A percentile compares a stretch with the other conserved stretches of the same genome.
Evolutionary conservation across 495 filamentous ascomycete species (phyloP).

Genomic region (Copromyces sp.): DNA sequence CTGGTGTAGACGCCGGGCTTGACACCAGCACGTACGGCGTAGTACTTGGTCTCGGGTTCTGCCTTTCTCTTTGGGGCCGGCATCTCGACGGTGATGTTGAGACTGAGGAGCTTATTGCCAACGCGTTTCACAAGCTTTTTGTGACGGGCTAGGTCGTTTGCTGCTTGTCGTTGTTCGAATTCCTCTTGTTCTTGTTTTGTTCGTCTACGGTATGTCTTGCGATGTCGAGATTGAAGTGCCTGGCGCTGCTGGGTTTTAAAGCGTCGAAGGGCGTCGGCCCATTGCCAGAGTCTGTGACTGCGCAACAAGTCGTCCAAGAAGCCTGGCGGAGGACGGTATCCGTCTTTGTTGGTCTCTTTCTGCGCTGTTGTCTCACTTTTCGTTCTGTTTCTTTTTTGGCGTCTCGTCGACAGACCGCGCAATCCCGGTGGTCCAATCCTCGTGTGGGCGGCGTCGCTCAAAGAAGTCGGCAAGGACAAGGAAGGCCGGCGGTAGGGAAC

Average conservation of each 20-base stretch:
- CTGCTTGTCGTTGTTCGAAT: neutral
- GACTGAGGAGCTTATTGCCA: neutral
- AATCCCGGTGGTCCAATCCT: neutral
- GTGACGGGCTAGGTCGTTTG: neutral
- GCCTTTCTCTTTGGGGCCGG: neutral
- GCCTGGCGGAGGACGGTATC: neutral
- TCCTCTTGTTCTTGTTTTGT: neutral
- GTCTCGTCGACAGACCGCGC: neutral
- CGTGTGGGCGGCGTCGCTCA: neutral
- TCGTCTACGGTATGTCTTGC: neutral
- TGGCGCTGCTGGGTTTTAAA: neutral
- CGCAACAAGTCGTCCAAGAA: neutral
- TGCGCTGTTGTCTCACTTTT: neutral
- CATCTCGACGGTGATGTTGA: neutral
- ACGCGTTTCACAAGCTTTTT: neutral
- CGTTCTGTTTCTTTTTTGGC: neutral
- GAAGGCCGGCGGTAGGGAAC: neutral
- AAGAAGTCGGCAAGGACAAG: neutral
- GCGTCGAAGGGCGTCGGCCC: neutral
- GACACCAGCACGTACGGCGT: conserved; percentile 71
- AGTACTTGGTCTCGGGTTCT: conserved; percentile 50
- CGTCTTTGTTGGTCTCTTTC: neutral
- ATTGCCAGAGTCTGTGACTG: neutral
- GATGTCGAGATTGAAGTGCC: neutral
- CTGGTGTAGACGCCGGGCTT: conserved; percentile 78